These are phyloP conservation scores for Trametes villosa DNA, from an alignment of 768 basidiomycete genomes.

Conservation along the genomic window DNA sequence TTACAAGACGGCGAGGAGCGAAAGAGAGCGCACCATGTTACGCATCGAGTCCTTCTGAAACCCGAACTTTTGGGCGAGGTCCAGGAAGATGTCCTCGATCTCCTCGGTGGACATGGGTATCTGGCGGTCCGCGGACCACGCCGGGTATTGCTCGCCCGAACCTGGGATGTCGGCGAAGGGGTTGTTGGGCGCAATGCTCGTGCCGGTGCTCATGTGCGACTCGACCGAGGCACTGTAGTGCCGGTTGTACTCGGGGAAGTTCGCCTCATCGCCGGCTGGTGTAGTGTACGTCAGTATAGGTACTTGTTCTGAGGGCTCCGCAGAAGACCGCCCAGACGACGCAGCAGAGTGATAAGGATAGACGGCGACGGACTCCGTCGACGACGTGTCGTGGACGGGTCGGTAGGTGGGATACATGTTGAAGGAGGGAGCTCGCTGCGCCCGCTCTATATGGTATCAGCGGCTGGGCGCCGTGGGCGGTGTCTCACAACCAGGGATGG, in stretches of 20 bases:
- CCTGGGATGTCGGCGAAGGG: slow-evolving; percentile 36
- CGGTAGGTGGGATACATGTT: slow-evolving; percentile 11
- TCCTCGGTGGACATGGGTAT: slow-evolving; percentile 98
- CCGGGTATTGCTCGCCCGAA: slow-evolving; percentile 78
- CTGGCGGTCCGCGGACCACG: slow-evolving; percentile 91
- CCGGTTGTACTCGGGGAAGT: slow-evolving; percentile 31
- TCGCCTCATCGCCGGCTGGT: slow-evolving; percentile 35
- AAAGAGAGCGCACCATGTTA: slow-evolving; percentile 69
- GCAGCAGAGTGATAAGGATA: slow-evolving; percentile 3
- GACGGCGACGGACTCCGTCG: slow-evolving; percentile 12
- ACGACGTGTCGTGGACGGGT: slow-evolving; percentile 13
- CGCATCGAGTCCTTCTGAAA: slow-evolving; percentile 97
- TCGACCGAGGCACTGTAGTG: slow-evolving; percentile 40
- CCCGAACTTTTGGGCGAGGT: slow-evolving; percentile 98
- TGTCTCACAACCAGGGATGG: slow-evolving; percentile 6
- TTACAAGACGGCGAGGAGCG: neutral
- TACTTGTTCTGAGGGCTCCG: slow-evolving; percentile 6
- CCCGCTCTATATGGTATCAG: neutral
- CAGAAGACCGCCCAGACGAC: slow-evolving; percentile 7
- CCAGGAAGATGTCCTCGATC: slow-evolving; percentile 98
- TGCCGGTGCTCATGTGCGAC: slow-evolving; percentile 38
- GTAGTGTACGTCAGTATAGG: slow-evolving; percentile 22
- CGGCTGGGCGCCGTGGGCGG: neutral
- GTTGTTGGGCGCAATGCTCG: slow-evolving; percentile 25
- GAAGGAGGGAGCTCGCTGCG: neutral